Evolutionary conservation across 2,329 filamentous ascomycete species (phyloP).

Genomic region (Alternaria arborescens): DNA sequence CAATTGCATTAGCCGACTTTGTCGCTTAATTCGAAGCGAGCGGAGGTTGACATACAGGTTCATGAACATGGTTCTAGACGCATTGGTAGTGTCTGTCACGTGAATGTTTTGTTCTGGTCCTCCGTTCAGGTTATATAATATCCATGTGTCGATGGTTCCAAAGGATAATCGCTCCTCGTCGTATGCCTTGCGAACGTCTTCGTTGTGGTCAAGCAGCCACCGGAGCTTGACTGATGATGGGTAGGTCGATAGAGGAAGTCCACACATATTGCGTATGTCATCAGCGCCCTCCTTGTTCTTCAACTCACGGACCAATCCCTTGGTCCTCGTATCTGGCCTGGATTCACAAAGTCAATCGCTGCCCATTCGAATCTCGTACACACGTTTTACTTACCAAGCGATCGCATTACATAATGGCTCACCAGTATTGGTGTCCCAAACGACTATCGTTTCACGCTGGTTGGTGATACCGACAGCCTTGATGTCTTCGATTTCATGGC

Average conservation of each 20-base stretch:
- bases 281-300: constrained; percentile 74
- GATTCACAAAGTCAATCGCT: constrained; percentile 9
- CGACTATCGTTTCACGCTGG: constrained; percentile 86
- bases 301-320: constrained; percentile 77
- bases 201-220: constrained; percentile 79
- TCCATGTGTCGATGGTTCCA: constrained; percentile 88
- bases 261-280: constrained; percentile 74
- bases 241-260: constrained; percentile 86
- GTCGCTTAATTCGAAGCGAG: constrained; percentile 3
- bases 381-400: constrained; percentile 66
- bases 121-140: constrained; percentile 85
- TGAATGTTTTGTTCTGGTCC: constrained; percentile 72
- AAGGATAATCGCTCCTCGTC: constrained; percentile 79
- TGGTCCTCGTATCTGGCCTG: constrained; percentile 79
- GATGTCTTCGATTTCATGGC: constrained; percentile 73
- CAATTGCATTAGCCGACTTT: constrained; percentile 8
- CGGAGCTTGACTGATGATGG: constrained; percentile 85
- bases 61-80: constrained; percentile 94
- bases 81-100: constrained; percentile 88
- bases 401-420: constrained; percentile 84
- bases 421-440: constrained; percentile 84
- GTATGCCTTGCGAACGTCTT: constrained; percentile 76
- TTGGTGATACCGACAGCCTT: constrained; percentile 86
- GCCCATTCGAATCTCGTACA: background rate
- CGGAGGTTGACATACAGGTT: constrained; percentile 63